Conservation (phyloP, 805 yeast species). For the Wickerhamiella musiphila region DNA sequence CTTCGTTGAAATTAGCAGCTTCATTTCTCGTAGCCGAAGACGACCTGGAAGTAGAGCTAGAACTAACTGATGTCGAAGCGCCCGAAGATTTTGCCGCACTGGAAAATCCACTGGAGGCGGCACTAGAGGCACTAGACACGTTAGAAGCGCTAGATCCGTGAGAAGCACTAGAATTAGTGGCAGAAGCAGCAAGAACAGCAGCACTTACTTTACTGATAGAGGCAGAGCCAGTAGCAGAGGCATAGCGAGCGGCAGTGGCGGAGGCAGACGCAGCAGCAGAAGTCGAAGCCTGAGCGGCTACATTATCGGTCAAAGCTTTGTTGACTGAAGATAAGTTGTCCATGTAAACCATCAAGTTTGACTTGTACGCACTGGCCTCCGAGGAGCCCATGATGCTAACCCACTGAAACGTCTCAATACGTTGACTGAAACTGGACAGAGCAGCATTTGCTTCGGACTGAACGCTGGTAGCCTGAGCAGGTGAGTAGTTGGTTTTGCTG, state of each 20-base stretch:
- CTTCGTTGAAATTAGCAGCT: background rate
- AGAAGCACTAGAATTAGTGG: background rate
- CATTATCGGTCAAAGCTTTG: background rate
- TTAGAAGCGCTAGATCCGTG: constrained; percentile 3
- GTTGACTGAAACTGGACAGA: constrained; percentile 6
- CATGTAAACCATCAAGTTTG: constrained; percentile 9
- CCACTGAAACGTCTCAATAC: constrained; percentile 9
- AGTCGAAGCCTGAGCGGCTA: background rate
- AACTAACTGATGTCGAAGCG: background rate
- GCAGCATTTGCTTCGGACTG: constrained; percentile 8
- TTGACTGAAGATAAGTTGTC: constrained; percentile 6
- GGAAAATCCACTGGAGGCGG: constrained; percentile 8
- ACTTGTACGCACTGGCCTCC: constrained; percentile 10
- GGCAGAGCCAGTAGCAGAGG: background rate
- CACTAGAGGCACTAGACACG: constrained; percentile 10
- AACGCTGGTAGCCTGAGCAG: constrained; percentile 4
- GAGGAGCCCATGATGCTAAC: constrained; percentile 8
- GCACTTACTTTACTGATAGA: background rate
- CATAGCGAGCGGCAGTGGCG: background rate
- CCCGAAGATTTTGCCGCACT: background rate
- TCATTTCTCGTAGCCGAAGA: background rate
- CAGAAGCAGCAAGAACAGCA: background rate
- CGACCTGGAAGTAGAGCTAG: background rate
- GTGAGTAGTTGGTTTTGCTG: constrained; percentile 4
- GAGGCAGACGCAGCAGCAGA: background rate